Evolutionary conservation across 805 yeast species (phyloP), one percentile per base, ranked within the genome.

Genomic region (Metschnikowia continentalis): DNA sequence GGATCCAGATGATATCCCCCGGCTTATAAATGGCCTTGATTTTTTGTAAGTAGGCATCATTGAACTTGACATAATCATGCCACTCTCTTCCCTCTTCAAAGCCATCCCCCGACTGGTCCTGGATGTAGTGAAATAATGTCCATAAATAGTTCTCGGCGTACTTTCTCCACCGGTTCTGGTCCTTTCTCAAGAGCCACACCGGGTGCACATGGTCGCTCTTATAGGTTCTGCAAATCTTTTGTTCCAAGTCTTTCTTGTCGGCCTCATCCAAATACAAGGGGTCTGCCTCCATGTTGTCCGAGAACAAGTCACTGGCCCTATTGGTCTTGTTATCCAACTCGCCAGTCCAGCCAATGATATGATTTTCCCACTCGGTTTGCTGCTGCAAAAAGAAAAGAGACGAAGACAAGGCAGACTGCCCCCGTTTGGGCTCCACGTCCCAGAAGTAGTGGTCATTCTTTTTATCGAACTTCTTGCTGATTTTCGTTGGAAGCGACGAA

Each of bases 121-220:
- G 86, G 66, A 94, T 90, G 70, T 94, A 94, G 64, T 94, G 99
- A 69, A 92, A 83, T 2, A 90, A 86, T 1, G 97, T 97, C 98
- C 99, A 94, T 30, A 94, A 72, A 19, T 85, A 84, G 60, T 86
- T 82, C 64, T 92, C 98, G 1, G 97, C 96, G 63, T 89, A 92
- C 57, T 77, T 78, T 58, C 97, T 78, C 96, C 97, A 92, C 53
- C 91, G 75, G 41, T 75, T 75, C 66, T 88, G 96, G 67, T 87
- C 87, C 54, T 84, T 80, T 54, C 94, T 79, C 49, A 87, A 74
- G 33, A 92, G 72, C 96, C 97, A 91, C 48, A 92, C 87, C 0
- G 98, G 97, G 62, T 86, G 94, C 43, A 88, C 74, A 48, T 78
- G 72, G 14, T 77, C 74, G 23, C 82, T 69, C 17, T 72, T 67